A percentile compares a stretch with the other conserved stretches of the same genome.
Conservation (phyloP, 139 green algal genomes). For the Picochlorum sp. region DNA sequence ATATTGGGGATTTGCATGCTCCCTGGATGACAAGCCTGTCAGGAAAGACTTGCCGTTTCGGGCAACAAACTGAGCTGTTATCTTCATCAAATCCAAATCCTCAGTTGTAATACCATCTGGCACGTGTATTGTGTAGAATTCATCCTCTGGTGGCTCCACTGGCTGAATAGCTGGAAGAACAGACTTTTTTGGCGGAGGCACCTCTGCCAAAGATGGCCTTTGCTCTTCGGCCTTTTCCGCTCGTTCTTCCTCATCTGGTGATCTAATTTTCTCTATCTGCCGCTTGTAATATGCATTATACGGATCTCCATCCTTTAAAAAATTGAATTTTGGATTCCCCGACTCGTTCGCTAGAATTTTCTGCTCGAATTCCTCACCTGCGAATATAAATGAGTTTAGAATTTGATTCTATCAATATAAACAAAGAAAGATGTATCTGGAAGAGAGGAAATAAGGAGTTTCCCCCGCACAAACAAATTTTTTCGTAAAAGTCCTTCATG, state of each 20-base stretch:
- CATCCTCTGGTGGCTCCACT: slow-evolving; percentile 73
- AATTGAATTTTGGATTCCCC: slow-evolving; percentile 97
- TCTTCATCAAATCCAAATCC: slow-evolving; percentile 92
- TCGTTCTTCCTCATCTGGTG: slow-evolving; percentile 16
- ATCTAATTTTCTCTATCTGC: slow-evolving; percentile 38
- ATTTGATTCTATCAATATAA: not conserved
- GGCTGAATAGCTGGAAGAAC: slow-evolving; percentile 39
- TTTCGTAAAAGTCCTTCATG: not conserved
- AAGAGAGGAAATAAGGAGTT: too few relatives aligned
- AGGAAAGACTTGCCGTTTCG: slow-evolving; percentile 85
- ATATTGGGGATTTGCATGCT: slow-evolving; percentile 48
- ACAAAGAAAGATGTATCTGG: not conserved
- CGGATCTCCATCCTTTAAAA: slow-evolving; percentile 80
- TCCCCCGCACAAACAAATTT: not conserved
- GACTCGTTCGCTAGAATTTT: slow-evolving; percentile 85
- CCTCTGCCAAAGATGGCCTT: slow-evolving; percentile 21
- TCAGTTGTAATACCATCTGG: slow-evolving; percentile 75
- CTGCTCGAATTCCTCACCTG: slow-evolving; percentile 87
- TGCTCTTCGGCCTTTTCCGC: slow-evolving; percentile 23
- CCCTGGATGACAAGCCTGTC: slow-evolving; percentile 62
- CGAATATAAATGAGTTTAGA: slow-evolving; percentile 10
- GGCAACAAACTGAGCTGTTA: slow-evolving; percentile 93
- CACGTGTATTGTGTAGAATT: slow-evolving; percentile 82
- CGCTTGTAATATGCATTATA: slow-evolving; percentile 95
- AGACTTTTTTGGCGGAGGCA: slow-evolving; percentile 14